Conservation (phyloP, 73 alveolate species). For the Paramecium bursaria region DNA sequence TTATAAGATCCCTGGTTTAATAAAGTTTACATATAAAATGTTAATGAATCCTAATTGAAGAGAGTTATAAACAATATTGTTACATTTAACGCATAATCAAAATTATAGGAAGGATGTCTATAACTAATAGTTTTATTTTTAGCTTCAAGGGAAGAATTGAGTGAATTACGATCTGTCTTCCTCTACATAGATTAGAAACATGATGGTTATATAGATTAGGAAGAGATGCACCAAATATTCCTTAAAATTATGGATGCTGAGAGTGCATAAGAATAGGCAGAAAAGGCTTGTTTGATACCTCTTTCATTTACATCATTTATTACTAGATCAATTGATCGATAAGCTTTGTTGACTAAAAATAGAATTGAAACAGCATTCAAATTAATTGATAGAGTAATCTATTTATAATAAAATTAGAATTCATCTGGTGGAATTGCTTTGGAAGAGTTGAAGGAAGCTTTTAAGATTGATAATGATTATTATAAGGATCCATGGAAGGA, state of each 20-base stretch:
- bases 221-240: neutral
- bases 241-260: conserved; percentile 36
- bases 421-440: conserved; percentile 20
- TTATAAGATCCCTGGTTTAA: conserved; percentile 83
- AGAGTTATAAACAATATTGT: conserved; percentile 16
- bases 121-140: conserved; percentile 15
- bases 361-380: conserved; percentile 55
- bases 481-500: conserved; percentile 23
- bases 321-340: conserved; percentile 27
- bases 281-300: neutral
- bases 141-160: conserved; percentile 56
- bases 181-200: neutral
- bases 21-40: neutral
- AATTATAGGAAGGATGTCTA: conserved; percentile 34
- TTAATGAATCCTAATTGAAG: conserved; percentile 8
- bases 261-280: neutral
- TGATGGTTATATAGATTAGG: conserved; percentile 46
- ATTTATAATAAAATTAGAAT: neutral
- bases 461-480: conserved; percentile 9
- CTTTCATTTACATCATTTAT: conserved; percentile 18
- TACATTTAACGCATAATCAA: neutral
- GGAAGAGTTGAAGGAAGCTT: conserved; percentile 57
- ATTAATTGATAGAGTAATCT: conserved; percentile 44
- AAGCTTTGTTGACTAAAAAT: neutral
- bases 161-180: conserved; percentile 54